Evolutionary conservation across 2,329 filamentous ascomycete genomes (phyloP), one percentile per base, ranked within the genome.

Genomic region (Dothideomycetidae sp.): DNA sequence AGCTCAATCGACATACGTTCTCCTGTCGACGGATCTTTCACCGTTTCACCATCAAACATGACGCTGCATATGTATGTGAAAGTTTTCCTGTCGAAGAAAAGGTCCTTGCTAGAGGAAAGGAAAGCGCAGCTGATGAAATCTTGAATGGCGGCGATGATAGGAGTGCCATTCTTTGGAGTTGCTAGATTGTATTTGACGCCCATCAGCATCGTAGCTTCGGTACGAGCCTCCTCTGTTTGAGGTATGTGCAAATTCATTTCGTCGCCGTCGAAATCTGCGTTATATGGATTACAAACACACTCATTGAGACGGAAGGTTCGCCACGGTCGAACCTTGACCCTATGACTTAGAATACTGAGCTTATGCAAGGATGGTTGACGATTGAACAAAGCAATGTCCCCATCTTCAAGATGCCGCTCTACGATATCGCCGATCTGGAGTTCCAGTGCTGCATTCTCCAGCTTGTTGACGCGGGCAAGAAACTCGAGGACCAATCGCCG

Each of bases 241-340:
- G 90, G 90, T 11, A 98, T 86, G 60, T 98, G 90, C 33, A 98
- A 62, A 50, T 98, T 98, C 90, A 98, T 98, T 59, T 98, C 90
- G 50, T 98, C 90, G 42, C 90, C 90, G 51, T 98, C 90, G 49
- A 98, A 98, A 71, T 98, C 90, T 39, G 90, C 90, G 50, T 98
- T 98, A 67, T 98, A 98, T 3, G 90, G 90, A 44, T 81, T 86
- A 60, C 90, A 98, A 1, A 93, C 90, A 71, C 90, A 98, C 57
- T 98, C 90, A 55, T 98, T 98, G 12, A 98, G 69, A 38, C 90
- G 79, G 56, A 98, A 96, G 0, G 90, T 98, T 57, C 86, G 77
- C 78, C 90, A 93, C 0, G 88, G 90, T 34, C 90, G 75, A 33
- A 98, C 75, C 58, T 94, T 94, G 49, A 80, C 90, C 52, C 81